Evolutionary conservation across 1,284 basidiomycete species (phyloP), one percentile per base, ranked within the genome.

Genomic region (Heterobasidion parviporum): DNA sequence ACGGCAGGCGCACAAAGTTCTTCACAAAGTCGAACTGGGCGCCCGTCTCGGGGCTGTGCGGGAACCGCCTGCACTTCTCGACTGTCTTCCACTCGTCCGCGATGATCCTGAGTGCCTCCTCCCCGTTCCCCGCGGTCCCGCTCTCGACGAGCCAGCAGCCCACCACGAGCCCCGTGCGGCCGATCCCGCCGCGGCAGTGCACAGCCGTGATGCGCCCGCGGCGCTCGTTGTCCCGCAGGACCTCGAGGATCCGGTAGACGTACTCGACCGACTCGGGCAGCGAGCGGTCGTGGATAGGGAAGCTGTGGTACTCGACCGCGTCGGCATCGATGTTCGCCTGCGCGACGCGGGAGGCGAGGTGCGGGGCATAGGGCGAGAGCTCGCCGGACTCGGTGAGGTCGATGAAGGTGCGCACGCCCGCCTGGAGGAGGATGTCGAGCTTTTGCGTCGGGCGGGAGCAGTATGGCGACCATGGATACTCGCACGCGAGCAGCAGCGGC

Each of bases 121-220:
- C 75, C 8, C 86, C 87, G 61, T 82, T 76, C 59, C 72, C 70
- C 41, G 82, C 85, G 46, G 72, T 67, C 1, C 81, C 80, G 36
- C 80, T 79, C 68, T 88, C 80, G 46, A 89, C 82, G 45, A 89
- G 78, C 85, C 85, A 88, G 64, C 86, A 89, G 8, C 87, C 85
- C 51, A 89, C 78, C 34, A 89, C 82, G 70, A 86, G 78, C 14
- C 87, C 87, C 1, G 87, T 89, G 46, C 87, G 71, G 2, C 87
- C 87, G 54, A 89, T 89, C 0, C 87, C 87, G 6, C 87, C 87
- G 14, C 85, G 77, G 64, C 87, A 89, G 64, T 89, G 87, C 4
- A 89, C 85, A 8, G 85, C 87, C 16, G 71, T 73, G 48, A 82
- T 74, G 15, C 85, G 74, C 0, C 77, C 79, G 1, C 79, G 73